Evolutionary conservation across 192 early-diverging fungal species (phyloP).

Genomic region (Phycomyces blakesleeanus): DNA sequence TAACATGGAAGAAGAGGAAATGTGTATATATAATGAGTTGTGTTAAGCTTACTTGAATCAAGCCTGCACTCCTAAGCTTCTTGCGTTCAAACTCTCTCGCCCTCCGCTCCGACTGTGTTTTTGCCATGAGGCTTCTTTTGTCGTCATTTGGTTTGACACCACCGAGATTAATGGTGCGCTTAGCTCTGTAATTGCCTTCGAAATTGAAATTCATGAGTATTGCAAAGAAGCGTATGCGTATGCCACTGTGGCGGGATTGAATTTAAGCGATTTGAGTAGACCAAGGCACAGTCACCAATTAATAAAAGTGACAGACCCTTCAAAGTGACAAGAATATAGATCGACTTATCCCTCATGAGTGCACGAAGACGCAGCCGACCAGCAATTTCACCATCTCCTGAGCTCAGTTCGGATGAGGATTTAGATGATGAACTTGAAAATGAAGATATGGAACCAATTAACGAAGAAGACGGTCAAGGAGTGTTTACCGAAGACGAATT

Average conservation of each 20-base stretch:
- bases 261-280: not conserved
- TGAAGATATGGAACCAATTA: constrained; percentile 9
- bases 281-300: not conserved
- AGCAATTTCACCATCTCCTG: not conserved
- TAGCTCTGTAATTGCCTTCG: constrained; percentile 75
- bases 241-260: not conserved
- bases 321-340: not conserved
- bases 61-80: constrained; percentile 46
- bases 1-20: not conserved
- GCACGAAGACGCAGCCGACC: not conserved
- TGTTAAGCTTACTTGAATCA: constrained; percentile 55
- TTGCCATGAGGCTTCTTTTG: constrained; percentile 60
- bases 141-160: constrained; percentile 65
- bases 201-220: constrained; percentile 53
- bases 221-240: not conserved
- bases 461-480: constrained; percentile 18
- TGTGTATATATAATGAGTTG: no score
- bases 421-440: constrained; percentile 23
- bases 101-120: constrained; percentile 70
- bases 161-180: constrained; percentile 80
- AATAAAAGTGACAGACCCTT: not conserved
- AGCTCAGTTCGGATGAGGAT: not conserved
- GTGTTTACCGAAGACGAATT: constrained; percentile 17
- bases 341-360: not conserved
- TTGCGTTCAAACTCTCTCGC: constrained; percentile 68